Evolutionary conservation across 805 yeast genomes (phyloP).

Genomic region (Schizosaccharomyces octosporus): DNA sequence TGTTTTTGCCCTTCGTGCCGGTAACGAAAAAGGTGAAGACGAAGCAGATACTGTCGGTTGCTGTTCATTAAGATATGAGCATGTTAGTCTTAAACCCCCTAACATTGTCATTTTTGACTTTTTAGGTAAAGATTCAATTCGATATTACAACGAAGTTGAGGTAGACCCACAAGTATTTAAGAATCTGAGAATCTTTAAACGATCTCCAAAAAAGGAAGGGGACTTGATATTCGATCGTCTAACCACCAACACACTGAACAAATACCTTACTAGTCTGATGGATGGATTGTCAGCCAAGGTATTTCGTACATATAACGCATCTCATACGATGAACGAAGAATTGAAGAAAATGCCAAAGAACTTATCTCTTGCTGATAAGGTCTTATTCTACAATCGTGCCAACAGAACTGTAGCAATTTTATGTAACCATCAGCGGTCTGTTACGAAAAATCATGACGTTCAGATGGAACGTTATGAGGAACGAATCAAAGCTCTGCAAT

Average conservation of each 20-base stretch:
- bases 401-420: constrained; percentile 83
- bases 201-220: constrained; percentile 70
- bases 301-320: constrained; percentile 90
- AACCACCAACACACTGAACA: constrained; percentile 60
- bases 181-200: constrained; percentile 64
- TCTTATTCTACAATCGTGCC: constrained; percentile 76
- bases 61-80: constrained; percentile 80
- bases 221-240: constrained; percentile 81
- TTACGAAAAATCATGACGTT: constrained; percentile 60
- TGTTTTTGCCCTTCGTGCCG: constrained; percentile 84
- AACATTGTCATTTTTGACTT: constrained; percentile 70
- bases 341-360: constrained; percentile 70
- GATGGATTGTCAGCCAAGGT: constrained; percentile 87
- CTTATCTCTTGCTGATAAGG: constrained; percentile 71
- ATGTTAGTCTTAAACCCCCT: constrained; percentile 65
- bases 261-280: constrained; percentile 72
- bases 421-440: constrained; percentile 91
- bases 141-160: constrained; percentile 77
- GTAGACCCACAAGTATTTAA: constrained; percentile 83
- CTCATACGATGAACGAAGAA: constrained; percentile 77
- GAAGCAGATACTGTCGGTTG: constrained; percentile 98
- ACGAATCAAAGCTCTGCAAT: constrained; percentile 50
- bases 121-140: constrained; percentile 82
- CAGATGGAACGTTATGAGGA: constrained; percentile 59
- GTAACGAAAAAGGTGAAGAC: constrained; percentile 91